Evolutionary conservation across 768 basidiomycete genomes (phyloP).

Genomic region (Russula vinacea): DNA sequence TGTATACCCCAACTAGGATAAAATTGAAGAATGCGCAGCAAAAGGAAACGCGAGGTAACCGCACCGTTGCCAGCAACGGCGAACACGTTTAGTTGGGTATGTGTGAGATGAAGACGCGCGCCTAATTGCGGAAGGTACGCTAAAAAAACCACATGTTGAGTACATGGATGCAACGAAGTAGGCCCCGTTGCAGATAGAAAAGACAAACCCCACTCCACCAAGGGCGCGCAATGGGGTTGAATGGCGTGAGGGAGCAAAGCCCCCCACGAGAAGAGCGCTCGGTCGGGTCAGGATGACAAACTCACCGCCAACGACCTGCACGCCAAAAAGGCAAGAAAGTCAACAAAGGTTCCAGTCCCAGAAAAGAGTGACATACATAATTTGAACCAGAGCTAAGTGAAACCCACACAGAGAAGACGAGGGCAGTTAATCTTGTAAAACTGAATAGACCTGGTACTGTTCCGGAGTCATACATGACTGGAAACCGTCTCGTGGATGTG

Average conservation of each 20-base stretch:
- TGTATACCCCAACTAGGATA: constrained; percentile 67
- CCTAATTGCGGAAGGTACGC: constrained; percentile 89
- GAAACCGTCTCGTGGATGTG: background rate
- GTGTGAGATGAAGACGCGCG: constrained; percentile 64
- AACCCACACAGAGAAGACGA: constrained; percentile 57
- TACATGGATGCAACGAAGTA: background rate
- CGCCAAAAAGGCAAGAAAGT: background rate
- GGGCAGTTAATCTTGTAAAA: constrained; percentile 25
- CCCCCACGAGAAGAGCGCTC: background rate
- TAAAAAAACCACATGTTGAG: constrained; percentile 32
- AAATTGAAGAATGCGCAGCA: constrained; percentile 10
- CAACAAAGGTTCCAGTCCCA: background rate
- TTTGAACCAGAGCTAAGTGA: constrained; percentile 67
- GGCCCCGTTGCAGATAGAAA: background rate
- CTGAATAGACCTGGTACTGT: constrained; percentile 5
- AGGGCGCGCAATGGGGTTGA: background rate
- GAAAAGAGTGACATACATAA: constrained; percentile 50
- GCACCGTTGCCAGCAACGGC: constrained; percentile 75
- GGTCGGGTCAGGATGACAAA: background rate
- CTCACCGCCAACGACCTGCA: constrained; percentile 42
- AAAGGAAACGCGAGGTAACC: constrained; percentile 29
- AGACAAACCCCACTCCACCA: background rate
- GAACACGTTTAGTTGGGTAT: constrained; percentile 80
- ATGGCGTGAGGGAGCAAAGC: background rate
- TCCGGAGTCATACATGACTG: constrained; percentile 3